Evolutionary conservation across 352 stramenopile species (phyloP), one percentile per base, ranked within the genome.

Genomic region (Phytopythium montanum): DNA sequence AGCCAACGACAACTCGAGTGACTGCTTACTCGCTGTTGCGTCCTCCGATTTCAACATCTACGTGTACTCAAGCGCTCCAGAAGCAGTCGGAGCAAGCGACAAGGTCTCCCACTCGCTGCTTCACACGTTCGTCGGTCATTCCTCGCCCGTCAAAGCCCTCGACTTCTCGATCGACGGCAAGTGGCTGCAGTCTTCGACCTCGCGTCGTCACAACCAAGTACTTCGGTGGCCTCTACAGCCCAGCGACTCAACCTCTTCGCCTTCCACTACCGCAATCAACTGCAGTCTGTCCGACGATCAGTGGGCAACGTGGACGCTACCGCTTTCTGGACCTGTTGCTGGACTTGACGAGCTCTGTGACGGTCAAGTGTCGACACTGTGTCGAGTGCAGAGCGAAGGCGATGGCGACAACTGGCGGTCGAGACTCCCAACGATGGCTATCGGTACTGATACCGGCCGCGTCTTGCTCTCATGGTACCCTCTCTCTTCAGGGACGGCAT

Each of bases 11-110:
- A 14, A n/a, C 34, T 49, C 38, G 36, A 61, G 14, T 34, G 61
- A 59, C 58, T 75, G 54, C 9, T n/a, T 59, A 68, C 72, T 71
- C 61, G 81, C 61, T 52, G 64, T 73, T 18, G 85, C 70, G 1
- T 91, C 73, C 62, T 76, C 81, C 25, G 79, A 96, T 61, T 90
- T 75, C 45, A 80, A 75, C 28, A 74, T 96, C 19, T 94, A 95
- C 65, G 68, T 96, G 8, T 92, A 92, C 54, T 19, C 56, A 8
- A 56, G 31, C 18, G 14, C n/a, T 13, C 29, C 52, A 52, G 25
- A 50, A 29, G 55, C 21, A 57, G 10, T 9, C 5, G 44, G 45
- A 7, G 16, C 14, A 46, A 23, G 31, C 5, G 29, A 29, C 3
- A 56, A 56, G 25, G 44, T 64, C 7, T 56, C 56, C 4, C 80